phyloP scores from a whole-genome alignment of 2,329 filamentous ascomycete species.

The Fusarium coicis region DNA sequence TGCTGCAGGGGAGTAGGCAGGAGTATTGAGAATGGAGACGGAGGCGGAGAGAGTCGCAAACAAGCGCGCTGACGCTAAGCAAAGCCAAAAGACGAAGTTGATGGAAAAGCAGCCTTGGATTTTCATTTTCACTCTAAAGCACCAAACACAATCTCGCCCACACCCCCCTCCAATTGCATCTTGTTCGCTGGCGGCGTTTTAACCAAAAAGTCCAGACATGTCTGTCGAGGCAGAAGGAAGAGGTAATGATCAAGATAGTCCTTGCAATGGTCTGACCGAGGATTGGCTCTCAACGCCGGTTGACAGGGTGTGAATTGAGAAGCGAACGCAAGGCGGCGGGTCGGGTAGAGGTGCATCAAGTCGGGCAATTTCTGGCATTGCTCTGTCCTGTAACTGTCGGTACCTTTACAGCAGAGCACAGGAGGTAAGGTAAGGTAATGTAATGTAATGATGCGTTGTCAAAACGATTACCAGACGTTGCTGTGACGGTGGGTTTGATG shows the following conservation, averaged over 20 bases:
- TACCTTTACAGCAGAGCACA: conserved; percentile 28
- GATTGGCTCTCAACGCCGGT: conserved; percentile 31
- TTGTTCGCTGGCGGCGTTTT: conserved; percentile 32
- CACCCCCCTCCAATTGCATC: conserved; percentile 41
- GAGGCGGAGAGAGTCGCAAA: conserved; percentile 39
- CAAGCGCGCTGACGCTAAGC: conserved; percentile 48
- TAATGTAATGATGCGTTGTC: conserved; percentile 63
- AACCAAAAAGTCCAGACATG: conserved; percentile 22
- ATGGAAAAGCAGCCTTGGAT: conserved; percentile 52
- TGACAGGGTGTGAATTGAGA: conserved; percentile 34
- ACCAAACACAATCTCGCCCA: conserved; percentile 32
- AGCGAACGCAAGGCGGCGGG: conserved; percentile 43
- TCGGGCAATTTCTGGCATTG: conserved; percentile 41
- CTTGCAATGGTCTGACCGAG: conserved; percentile 27
- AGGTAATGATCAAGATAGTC: conserved; percentile 28
- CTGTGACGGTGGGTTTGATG: conserved; percentile 42
- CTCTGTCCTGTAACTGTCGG: conserved; percentile 20
- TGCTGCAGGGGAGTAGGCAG: conserved; percentile 22
- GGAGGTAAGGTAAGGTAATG: conserved; percentile 47
- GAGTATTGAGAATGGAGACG: conserved; percentile 18
- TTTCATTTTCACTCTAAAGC: conserved; percentile 39
- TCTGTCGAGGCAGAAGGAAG: conserved; percentile 10
- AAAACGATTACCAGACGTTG: conserved; percentile 52
- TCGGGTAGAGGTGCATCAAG: conserved; percentile 47
- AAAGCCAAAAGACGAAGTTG: conserved; percentile 39